These are phyloP conservation scores for Chiua virens DNA, from an alignment of 768 basidiomycete species.

Conservation along the genomic window DNA sequence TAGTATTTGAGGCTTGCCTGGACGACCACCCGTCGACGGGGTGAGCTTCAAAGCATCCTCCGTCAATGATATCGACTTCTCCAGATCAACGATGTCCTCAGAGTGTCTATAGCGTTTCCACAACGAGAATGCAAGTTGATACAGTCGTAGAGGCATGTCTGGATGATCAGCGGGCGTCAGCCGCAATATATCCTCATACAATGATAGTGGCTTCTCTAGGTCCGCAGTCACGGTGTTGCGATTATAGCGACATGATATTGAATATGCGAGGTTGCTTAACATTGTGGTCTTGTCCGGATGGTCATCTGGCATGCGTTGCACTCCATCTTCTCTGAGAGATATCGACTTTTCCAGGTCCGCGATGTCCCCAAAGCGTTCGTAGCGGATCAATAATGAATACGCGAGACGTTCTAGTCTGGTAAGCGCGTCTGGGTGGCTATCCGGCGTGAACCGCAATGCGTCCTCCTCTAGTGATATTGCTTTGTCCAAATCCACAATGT, in stretches of 20 bases:
- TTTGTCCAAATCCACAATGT: too few relatives aligned
- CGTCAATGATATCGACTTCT: neutral
- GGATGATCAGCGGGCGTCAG: neutral
- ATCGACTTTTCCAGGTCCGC: too few relatives aligned
- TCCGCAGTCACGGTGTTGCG: neutral
- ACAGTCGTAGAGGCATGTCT: neutral
- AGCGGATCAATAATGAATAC: too few relatives aligned
- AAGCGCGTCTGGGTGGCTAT: too few relatives aligned
- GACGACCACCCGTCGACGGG: too few relatives aligned
- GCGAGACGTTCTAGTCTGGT: too few relatives aligned
- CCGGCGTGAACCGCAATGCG: too few relatives aligned
- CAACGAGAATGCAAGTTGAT: neutral
- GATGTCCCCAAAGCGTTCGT: too few relatives aligned
- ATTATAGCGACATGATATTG: neutral
- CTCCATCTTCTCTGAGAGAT: neutral
- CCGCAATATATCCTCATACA: neutral
- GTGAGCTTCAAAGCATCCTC: too few relatives aligned
- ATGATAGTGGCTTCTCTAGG: neutral
- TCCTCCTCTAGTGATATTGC: too few relatives aligned
- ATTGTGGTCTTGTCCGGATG: neutral
- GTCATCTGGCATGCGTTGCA: conserved; percentile 5
- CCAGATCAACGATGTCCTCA: neutral
- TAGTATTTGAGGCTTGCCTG: too few relatives aligned
- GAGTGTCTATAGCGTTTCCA: neutral
- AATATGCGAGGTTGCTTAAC: conserved; percentile 3